Conservation (phyloP, 495 filamentous ascomycete species). For the Hypoxylon fragiforme region DNA sequence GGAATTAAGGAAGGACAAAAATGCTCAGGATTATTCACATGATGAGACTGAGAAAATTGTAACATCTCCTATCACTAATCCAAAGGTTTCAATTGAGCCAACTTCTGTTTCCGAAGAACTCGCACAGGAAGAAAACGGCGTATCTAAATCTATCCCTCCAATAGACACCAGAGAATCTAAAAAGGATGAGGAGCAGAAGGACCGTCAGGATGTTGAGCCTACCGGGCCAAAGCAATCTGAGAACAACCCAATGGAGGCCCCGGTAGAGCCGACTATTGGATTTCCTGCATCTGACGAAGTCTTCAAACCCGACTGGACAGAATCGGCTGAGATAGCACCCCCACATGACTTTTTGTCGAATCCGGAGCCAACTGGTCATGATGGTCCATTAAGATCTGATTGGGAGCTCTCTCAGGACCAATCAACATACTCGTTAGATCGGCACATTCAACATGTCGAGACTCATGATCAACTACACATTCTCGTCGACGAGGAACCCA, state of each 20-base stretch:
- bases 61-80: not conserved
- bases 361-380: not conserved
- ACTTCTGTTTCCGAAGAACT: conserved; percentile 3
- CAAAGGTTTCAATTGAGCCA: conserved; percentile 16
- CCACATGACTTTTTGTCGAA: conserved; percentile 9
- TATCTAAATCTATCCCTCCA: conserved; percentile 1
- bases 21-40: not conserved
- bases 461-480: not conserved
- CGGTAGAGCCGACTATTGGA: conserved; percentile 3
- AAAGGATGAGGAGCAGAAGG: conserved; percentile 38
- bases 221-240: conserved; percentile 28
- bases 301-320: conserved; percentile 15
- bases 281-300: conserved; percentile 6
- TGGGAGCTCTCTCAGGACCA: conserved; percentile 2
- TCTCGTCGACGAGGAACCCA: not conserved
- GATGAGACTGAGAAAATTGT: conserved; percentile 7
- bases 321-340: conserved; percentile 9
- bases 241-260: conserved; percentile 18
- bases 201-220: conserved; percentile 33
- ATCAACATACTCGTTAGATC: conserved; percentile 11
- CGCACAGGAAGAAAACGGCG: conserved; percentile 9
- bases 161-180: conserved; percentile 20
- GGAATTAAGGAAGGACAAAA: not conserved
- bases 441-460: conserved; percentile 10
- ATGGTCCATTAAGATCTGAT: conserved; percentile 5